Conservation (phyloP, 2,329 filamentous ascomycete species). For the Beauveria bassiana region DNA sequence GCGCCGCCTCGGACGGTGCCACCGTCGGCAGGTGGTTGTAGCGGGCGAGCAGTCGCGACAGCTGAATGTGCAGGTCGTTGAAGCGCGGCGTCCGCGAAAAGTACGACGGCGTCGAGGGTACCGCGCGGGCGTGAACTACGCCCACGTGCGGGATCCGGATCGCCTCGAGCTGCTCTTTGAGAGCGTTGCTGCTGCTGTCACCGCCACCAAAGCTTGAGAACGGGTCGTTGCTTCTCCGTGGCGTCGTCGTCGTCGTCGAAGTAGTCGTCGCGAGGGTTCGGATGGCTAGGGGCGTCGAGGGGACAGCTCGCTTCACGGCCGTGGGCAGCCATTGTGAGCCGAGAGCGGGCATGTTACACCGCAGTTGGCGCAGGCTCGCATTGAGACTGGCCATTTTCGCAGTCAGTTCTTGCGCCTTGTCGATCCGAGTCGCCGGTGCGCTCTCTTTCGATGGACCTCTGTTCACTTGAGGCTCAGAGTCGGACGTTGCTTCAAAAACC, state of each 20-base stretch:
- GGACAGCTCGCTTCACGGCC: not conserved
- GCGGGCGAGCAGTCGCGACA: slow-evolving; percentile 64
- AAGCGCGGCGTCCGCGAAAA: slow-evolving; percentile 82
- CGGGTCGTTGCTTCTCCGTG: not conserved
- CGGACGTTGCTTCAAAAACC: slow-evolving; percentile 10
- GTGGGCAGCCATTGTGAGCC: slow-evolving; percentile 23
- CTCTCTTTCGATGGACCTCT: slow-evolving; percentile 5
- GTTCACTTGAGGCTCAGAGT: not conserved
- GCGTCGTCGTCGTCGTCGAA: not conserved
- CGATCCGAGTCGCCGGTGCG: not conserved
- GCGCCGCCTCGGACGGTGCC: slow-evolving; percentile 56
- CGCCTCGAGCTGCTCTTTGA: slow-evolving; percentile 16
- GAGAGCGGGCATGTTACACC: slow-evolving; percentile 25
- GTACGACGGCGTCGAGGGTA: slow-evolving; percentile 87
- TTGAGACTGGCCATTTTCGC: slow-evolving; percentile 28
- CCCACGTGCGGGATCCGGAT: slow-evolving; percentile 24
- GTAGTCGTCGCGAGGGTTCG: slow-evolving; percentile 3
- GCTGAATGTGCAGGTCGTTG: slow-evolving; percentile 71
- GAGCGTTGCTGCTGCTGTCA: slow-evolving; percentile 14
- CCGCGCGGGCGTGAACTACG: slow-evolving; percentile 55
- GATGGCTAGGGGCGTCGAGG: slow-evolving; percentile 11
- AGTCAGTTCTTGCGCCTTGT: not conserved
- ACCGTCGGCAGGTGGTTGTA: slow-evolving; percentile 67
- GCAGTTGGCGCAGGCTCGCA: slow-evolving; percentile 28
- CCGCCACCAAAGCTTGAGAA: not conserved